A percentile compares a stretch with the other conserved stretches of the same genome.
These are phyloP conservation scores for Dothiorella sarmentorum DNA, from an alignment of 2,329 filamentous ascomycete species.

Conservation along the genomic window DNA sequence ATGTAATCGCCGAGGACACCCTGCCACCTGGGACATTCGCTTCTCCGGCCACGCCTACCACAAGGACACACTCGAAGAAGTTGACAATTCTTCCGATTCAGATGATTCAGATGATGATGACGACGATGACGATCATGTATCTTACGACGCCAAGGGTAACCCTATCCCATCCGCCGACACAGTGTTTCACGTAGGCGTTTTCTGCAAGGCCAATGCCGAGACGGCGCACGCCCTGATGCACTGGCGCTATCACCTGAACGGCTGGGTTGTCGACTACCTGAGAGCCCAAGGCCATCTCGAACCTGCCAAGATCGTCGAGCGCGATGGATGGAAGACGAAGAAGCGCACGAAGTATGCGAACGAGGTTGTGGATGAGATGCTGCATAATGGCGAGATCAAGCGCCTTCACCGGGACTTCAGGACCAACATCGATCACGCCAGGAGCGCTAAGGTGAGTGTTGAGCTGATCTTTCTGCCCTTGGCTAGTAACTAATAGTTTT, in stretches of 20 bases:
- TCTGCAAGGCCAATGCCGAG: constrained; percentile 62
- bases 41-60: constrained; percentile 66
- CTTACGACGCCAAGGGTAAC: constrained; percentile 49
- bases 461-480: not conserved
- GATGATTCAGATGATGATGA: constrained; percentile 35
- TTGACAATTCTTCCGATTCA: constrained; percentile 34
- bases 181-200: constrained; percentile 52
- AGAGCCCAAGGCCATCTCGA: constrained; percentile 55
- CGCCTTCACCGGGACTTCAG: constrained; percentile 65
- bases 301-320: constrained; percentile 56
- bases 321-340: constrained; percentile 59
- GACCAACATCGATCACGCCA: constrained; percentile 56
- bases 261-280: constrained; percentile 65
- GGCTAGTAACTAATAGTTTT: too few species aligned
- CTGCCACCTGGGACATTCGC: constrained; percentile 61
- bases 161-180: constrained; percentile 43
- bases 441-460: constrained; percentile 34
- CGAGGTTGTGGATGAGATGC: constrained; percentile 63
- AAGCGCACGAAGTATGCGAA: constrained; percentile 60
- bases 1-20: constrained; percentile 67
- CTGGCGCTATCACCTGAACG: constrained; percentile 72
- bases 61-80: constrained; percentile 61
- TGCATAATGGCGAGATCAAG: constrained; percentile 55
- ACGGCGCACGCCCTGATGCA: constrained; percentile 70
- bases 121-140: constrained; percentile 40